Evolutionary conservation across 1,139 yeast species (phyloP).

Genomic region (Candida sp.): DNA sequence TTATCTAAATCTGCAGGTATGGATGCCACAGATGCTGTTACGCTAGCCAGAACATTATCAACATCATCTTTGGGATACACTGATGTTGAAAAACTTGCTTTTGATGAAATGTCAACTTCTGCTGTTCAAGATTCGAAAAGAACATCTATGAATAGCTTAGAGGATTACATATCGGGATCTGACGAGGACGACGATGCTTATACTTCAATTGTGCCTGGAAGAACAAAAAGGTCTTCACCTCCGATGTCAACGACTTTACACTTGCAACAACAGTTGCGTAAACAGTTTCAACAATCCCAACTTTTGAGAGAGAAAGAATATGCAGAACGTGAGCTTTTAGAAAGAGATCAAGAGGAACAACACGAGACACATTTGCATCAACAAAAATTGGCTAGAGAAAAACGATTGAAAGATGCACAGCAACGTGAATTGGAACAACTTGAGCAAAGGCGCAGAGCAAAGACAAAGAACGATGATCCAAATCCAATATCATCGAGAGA

Average conservation of each 20-base stretch:
- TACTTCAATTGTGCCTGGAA: not conserved
- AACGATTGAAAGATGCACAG: not conserved
- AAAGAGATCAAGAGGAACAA: conserved; percentile 1
- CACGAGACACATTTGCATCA: conserved; percentile 1
- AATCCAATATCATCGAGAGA: conserved; percentile 10
- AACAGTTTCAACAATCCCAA: conserved; percentile 11
- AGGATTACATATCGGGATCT: conserved; percentile 1
- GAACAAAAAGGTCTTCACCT: conserved; percentile 2
- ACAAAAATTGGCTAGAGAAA: conserved; percentile 1
- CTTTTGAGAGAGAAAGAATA: conserved; percentile 7
- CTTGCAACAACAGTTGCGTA: conserved; percentile 14
- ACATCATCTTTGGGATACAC: conserved; percentile 58
- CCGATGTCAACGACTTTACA: conserved; percentile 9
- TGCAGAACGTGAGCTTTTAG: conserved; percentile 6
- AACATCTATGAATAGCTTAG: not conserved
- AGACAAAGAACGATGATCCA: not conserved
- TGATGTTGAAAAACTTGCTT: conserved; percentile 46
- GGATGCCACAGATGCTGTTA: conserved; percentile 70
- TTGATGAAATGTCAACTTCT: conserved; percentile 31
- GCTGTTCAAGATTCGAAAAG: conserved; percentile 6
- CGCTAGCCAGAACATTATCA: conserved; percentile 69
- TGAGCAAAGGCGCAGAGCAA: not conserved
- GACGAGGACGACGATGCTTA: not conserved
- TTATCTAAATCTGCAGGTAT: conserved; percentile 69
- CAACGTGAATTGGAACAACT: not conserved